Evolutionary conservation across 116 monocot genomes (phyloP), one percentile per base, ranked within the genome.

Genomic region (Dioscorea cayenensis): DNA sequence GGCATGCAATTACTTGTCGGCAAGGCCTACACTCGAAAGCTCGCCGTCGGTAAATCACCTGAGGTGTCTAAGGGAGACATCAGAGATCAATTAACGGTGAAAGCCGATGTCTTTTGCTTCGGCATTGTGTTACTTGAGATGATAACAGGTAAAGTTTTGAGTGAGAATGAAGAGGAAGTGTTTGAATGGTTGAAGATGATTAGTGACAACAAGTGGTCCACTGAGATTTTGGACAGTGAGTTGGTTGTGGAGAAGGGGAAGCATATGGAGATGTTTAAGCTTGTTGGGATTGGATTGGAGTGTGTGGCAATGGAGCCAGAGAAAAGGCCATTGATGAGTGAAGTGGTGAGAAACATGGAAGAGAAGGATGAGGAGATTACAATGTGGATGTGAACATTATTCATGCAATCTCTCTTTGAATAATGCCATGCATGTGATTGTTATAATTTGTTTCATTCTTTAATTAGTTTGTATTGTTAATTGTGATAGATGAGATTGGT

Each of bases 71-170:
- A 32, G 32, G 32, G 77, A 43, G 68, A 77, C 5, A 12, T 10
- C 43, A 6, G 43, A 43, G 71, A 61, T 71, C 74, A 68, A 43
- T 51, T 78, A 60, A 72, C 77, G 1, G 64, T 28, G 52, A 74
- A 81, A 72, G 71, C 77, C 10, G 80, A 84, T 28, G 81, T 84
- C n/a, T 84, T 73, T 64, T 80, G 80, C 65, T 81, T 84, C 29
- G 80, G 84, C 2, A 58, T 84, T 28, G 4, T 84, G 19, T 51
- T 80, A 13, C 64, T 84, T 13, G 84, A 84, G 75, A 29, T 81
- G 22, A 71, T 84, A 10, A 81, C 80, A 7, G 84, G 87, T 1
- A 51, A 77, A 27, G 25, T 69, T 0, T 71, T 78, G 2, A 43
- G 63, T 22, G 72, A 73, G 5, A 51, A 66, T 0, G 72, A 70